Percentiles rank a stretch among this genome's conserved stretches.
phyloP scores from a whole-genome alignment of 352 stramenopile species.

The Pythium insidiosum region DNA sequence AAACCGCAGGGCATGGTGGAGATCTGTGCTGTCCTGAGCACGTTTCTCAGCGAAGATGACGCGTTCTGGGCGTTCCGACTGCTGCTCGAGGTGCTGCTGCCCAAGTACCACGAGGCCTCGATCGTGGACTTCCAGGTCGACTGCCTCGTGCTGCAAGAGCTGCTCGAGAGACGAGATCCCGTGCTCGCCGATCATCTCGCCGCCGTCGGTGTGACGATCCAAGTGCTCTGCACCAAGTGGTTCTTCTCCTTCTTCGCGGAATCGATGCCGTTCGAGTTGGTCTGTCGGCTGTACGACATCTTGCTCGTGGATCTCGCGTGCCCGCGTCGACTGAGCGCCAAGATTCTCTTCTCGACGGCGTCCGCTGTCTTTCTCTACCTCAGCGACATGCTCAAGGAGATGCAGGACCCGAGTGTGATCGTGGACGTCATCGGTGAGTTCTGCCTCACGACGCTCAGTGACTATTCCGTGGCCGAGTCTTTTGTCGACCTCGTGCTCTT shows the following conservation, averaged over 20 bases:
- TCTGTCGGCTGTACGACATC: constrained; percentile 70
- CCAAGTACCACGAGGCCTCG: constrained; percentile 77
- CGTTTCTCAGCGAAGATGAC: constrained; percentile 69
- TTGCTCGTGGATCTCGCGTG: constrained; percentile 66
- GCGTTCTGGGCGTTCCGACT: constrained; percentile 72
- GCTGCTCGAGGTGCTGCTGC: constrained; percentile 62
- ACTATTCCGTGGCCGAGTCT: constrained; percentile 64
- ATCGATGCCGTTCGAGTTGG: constrained; percentile 73
- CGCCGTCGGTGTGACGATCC: constrained; percentile 52
- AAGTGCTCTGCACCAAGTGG: constrained; percentile 78
- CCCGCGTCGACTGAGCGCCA: constrained; percentile 33
- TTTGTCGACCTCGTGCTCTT: constrained; percentile 73
- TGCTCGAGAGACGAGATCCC: constrained; percentile 40
- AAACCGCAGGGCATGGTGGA: constrained; percentile 58
- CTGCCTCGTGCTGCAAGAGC: constrained; percentile 72
- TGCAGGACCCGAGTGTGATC: constrained; percentile 64
- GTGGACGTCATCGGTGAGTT: constrained; percentile 78
- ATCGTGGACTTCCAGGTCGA: constrained; percentile 76
- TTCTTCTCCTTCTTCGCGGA: constrained; percentile 84
- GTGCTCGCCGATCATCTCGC: constrained; percentile 51
- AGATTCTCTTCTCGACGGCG: constrained; percentile 72
- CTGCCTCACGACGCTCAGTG: constrained; percentile 55
- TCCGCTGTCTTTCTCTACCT: constrained; percentile 70
- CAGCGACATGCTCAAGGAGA: constrained; percentile 56
- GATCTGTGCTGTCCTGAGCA: constrained; percentile 68